These are phyloP conservation scores for Wickerhamomyces tratensis DNA, from an alignment of 805 yeast species.

Conservation along the genomic window DNA sequence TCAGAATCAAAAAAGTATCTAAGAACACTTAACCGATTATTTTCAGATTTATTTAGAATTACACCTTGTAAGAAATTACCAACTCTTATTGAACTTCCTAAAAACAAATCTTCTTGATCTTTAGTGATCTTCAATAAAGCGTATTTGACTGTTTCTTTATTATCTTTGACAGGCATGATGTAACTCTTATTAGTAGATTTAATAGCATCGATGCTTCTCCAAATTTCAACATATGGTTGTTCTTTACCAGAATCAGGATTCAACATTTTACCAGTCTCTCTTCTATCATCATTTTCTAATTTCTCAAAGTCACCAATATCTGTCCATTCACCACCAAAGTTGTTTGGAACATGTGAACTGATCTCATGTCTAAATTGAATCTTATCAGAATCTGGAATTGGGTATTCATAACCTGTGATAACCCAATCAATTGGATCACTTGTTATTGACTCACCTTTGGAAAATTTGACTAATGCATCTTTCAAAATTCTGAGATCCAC, in stretches of 20 bases:
- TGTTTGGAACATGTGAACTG: not conserved
- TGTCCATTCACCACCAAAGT: slow-evolving; percentile 1
- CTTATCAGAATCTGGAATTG: not conserved
- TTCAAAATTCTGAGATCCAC: slow-evolving; percentile 31
- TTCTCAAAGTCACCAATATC: slow-evolving; percentile 35
- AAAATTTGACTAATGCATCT: not conserved
- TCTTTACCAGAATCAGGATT: slow-evolving; percentile 28
- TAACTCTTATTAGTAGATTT: slow-evolving; percentile 15
- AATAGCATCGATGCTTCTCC: slow-evolving; percentile 35
- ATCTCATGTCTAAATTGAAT: slow-evolving; percentile 1
- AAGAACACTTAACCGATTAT: not conserved
- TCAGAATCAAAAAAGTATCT: not conserved
- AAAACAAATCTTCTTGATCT: not conserved
- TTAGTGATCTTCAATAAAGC: too few species aligned
- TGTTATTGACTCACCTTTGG: too few species aligned
- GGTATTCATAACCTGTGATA: slow-evolving; percentile 17
- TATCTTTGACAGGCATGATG: not conserved
- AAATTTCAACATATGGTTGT: slow-evolving; percentile 37
- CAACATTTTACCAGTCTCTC: slow-evolving; percentile 37
- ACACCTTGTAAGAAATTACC: slow-evolving; percentile 1
- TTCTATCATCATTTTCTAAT: slow-evolving; percentile 27
- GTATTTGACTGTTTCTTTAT: too few species aligned
- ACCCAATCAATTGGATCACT: slow-evolving; percentile 10
- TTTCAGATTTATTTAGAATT: not conserved
- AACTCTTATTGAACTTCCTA: slow-evolving; percentile 1